Percentiles rank a stretch among this genome's conserved stretches.
Conservation (phyloP, 2,329 filamentous ascomycete genomes). For the Thelonectria olida region DNA sequence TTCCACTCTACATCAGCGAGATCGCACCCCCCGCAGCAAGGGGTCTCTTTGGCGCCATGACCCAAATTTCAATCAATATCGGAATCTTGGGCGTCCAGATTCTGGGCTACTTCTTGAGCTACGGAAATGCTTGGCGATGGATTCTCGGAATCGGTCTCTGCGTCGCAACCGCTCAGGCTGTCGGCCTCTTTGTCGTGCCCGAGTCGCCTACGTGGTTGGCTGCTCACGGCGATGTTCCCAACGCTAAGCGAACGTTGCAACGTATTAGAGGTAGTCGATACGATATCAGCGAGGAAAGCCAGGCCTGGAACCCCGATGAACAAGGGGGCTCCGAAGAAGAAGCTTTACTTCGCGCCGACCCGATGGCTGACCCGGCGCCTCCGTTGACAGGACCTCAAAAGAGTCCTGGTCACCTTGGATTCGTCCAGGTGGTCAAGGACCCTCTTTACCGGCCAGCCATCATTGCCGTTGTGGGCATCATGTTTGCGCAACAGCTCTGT, state of each 20-base stretch:
- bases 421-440: constrained; percentile 73
- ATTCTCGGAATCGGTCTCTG: constrained; percentile 79
- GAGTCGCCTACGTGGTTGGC: constrained; percentile 92
- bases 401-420: constrained; percentile 59
- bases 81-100: constrained; percentile 87
- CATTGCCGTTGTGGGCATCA: constrained; percentile 86
- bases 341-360: constrained; percentile 63
- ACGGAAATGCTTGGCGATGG: constrained; percentile 81
- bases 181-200: constrained; percentile 78
- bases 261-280: constrained; percentile 76
- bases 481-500: constrained; percentile 91
- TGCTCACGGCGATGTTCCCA: constrained; percentile 66
- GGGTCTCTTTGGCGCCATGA: constrained; percentile 85
- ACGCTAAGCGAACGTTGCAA: constrained; percentile 75
- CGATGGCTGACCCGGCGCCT: constrained; percentile 38
- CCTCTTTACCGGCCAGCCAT: constrained; percentile 76
- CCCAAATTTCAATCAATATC: constrained; percentile 92
- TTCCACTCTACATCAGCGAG: constrained; percentile 94
- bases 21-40: constrained; percentile 78
- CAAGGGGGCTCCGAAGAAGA: constrained; percentile 70
- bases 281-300: constrained; percentile 79
- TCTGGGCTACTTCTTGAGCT: constrained; percentile 87
- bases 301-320: constrained; percentile 62
- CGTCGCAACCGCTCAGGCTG: constrained; percentile 72
- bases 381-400: constrained; percentile 16